Percentiles rank a stretch among this genome's conserved stretches.
These are phyloP conservation scores for Pythium guiyangense DNA, from an alignment of 352 stramenopile genomes.

Conservation along the genomic window DNA sequence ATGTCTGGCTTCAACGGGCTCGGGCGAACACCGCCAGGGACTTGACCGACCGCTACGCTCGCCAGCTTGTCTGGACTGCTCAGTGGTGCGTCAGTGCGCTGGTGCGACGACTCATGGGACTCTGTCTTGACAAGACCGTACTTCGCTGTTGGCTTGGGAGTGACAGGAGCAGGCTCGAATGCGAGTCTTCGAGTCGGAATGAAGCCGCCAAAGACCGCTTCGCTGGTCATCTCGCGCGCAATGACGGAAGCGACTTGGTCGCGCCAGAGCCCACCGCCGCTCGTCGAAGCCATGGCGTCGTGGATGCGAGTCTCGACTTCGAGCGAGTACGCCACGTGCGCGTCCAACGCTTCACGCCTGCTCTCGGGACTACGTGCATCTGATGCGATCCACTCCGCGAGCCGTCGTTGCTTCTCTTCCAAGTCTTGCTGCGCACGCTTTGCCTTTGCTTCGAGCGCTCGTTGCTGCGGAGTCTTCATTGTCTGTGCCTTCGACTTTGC, in stretches of 20 bases:
- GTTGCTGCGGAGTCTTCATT: background rate
- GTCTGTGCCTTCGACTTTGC: too few species aligned
- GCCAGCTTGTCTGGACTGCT: too few species aligned
- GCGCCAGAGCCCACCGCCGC: conserved; percentile 27
- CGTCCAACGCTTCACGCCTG: conserved; percentile 4
- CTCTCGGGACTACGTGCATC: conserved; percentile 7
- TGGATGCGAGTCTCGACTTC: conserved; percentile 37
- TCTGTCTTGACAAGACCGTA: too few species aligned
- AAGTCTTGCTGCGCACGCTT: conserved; percentile 11
- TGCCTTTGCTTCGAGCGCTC: background rate
- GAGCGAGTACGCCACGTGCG: conserved; percentile 17
- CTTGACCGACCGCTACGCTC: too few species aligned
- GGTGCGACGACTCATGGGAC: too few species aligned
- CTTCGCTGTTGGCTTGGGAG: background rate
- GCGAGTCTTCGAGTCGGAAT: conserved; percentile 28
- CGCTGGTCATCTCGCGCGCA: conserved; percentile 50
- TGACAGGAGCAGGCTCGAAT: conserved; percentile 4
- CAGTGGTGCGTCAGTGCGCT: too few species aligned
- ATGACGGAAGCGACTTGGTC: conserved; percentile 46
- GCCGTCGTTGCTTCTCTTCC: conserved; percentile 7
- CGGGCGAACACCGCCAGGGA: too few species aligned
- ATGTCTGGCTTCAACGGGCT: background rate
- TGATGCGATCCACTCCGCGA: conserved; percentile 9
- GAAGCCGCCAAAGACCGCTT: conserved; percentile 43
- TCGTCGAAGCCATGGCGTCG: conserved; percentile 16